Conservation (phyloP, 148 eudicot species). For the Salicornia ramosissima region DNA sequence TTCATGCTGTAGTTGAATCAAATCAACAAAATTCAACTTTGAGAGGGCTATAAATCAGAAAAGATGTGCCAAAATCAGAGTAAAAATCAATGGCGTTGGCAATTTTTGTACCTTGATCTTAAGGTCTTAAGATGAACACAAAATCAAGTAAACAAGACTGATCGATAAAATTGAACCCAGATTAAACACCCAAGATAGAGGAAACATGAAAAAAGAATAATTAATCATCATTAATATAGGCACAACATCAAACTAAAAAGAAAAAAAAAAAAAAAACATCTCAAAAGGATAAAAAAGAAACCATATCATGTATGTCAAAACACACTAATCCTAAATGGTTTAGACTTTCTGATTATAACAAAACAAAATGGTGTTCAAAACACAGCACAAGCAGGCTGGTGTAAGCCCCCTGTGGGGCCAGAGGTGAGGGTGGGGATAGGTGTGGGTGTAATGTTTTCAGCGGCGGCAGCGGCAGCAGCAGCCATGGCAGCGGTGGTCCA, state of each 20-base stretch:
- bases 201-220: neutral
- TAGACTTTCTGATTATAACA: neutral
- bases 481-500: conserved; percentile 39
- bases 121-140: no score
- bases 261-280: neutral
- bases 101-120: no score
- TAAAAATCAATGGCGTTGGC: no score
- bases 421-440: neutral
- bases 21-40: no score
- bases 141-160: no score
- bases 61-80: no score
- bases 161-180: no score
- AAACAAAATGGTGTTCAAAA: conserved; percentile 1
- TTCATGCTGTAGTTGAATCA: no score
- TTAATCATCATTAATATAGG: neutral
- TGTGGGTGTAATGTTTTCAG: neutral
- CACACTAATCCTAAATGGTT: conserved; percentile 9
- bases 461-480: neutral
- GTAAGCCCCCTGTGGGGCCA: no score
- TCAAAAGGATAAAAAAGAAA: neutral
- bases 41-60: no score
- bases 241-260: neutral
- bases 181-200: neutral
- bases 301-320: neutral
- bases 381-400: neutral